phyloP scores from a whole-genome alignment of 192 early-diverging fungal species.

The Lobosporangium transversale region DNA sequence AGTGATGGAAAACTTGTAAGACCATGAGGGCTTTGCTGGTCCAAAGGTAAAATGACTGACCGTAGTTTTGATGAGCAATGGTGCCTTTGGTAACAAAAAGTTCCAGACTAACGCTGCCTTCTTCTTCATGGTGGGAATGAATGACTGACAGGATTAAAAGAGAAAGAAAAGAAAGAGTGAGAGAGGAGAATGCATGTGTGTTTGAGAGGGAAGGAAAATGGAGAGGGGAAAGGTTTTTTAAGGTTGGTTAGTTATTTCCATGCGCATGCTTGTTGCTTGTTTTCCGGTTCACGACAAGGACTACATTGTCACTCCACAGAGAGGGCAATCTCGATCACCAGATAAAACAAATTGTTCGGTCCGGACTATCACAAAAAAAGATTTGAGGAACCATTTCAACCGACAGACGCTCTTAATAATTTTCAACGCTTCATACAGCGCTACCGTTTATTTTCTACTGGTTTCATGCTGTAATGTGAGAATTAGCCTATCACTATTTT shows the following conservation, averaged over 20 bases:
- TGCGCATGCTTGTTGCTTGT: no score
- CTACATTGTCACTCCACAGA: no score
- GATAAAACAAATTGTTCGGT: no score
- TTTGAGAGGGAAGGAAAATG: neutral
- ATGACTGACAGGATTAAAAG: neutral
- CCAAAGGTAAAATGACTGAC: constrained; percentile 42
- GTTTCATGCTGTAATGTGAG: no score
- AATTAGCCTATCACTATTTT: no score
- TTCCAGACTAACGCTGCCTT: constrained; percentile 30
- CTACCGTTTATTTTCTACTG: no score
- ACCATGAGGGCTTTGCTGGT: constrained; percentile 58
- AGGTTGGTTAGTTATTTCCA: neutral
- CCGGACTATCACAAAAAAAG: no score
- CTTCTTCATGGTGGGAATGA: constrained; percentile 1
- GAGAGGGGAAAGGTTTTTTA: neutral
- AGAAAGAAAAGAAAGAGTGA: neutral
- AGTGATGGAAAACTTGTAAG: constrained; percentile 47
- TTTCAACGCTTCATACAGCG: no score
- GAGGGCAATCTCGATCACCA: no score
- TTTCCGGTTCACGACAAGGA: no score
- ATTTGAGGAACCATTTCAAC: no score
- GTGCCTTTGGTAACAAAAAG: constrained; percentile 31
- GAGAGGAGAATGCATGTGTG: neutral
- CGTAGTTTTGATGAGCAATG: constrained; percentile 34
- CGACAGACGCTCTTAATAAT: no score